These are phyloP conservation scores for Rubia yunnanensis DNA, from an alignment of 257 asterid species.

Conservation along the genomic window DNA sequence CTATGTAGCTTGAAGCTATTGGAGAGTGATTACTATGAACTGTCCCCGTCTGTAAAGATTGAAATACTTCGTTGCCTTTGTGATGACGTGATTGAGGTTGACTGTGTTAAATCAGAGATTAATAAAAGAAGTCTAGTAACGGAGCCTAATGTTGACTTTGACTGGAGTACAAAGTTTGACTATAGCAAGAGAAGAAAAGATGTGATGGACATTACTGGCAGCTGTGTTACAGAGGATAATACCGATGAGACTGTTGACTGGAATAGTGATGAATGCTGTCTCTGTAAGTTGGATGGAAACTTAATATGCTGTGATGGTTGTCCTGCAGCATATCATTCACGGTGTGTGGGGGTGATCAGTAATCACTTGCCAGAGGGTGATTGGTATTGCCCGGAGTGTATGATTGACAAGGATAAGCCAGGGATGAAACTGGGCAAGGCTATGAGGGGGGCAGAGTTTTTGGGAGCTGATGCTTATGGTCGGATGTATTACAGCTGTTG, in stretches of 20 bases:
- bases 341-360: slow-evolving; percentile 84
- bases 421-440: slow-evolving; percentile 52
- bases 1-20: slow-evolving; percentile 41
- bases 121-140: slow-evolving; percentile 51
- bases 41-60: slow-evolving; percentile 59
- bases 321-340: slow-evolving; percentile 94
- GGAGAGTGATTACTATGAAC: slow-evolving; percentile 56
- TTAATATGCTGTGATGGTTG: slow-evolving; percentile 98
- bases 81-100: slow-evolving; percentile 82
- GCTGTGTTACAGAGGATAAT: slow-evolving; percentile 55
- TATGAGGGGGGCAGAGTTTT: slow-evolving; percentile 65
- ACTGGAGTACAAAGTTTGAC: slow-evolving; percentile 33
- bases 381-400: slow-evolving; percentile 98
- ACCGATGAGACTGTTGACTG: slow-evolving; percentile 47
- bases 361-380: slow-evolving; percentile 91
- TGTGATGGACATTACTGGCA: slow-evolving; percentile 36
- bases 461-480: slow-evolving; percentile 78
- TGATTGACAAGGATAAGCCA: slow-evolving; percentile 55
- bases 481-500: slow-evolving; percentile 69
- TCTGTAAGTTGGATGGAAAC: slow-evolving; percentile 93
- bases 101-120: slow-evolving; percentile 60
- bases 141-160: slow-evolving; percentile 45
- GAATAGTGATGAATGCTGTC: slow-evolving; percentile 91
- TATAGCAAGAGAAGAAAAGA: slow-evolving; percentile 51
- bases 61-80: slow-evolving; percentile 77